Evolutionary conservation across 2,329 filamentous ascomycete genomes (phyloP), one percentile per base, ranked within the genome.

Genomic region (Clonostachys rosea): DNA sequence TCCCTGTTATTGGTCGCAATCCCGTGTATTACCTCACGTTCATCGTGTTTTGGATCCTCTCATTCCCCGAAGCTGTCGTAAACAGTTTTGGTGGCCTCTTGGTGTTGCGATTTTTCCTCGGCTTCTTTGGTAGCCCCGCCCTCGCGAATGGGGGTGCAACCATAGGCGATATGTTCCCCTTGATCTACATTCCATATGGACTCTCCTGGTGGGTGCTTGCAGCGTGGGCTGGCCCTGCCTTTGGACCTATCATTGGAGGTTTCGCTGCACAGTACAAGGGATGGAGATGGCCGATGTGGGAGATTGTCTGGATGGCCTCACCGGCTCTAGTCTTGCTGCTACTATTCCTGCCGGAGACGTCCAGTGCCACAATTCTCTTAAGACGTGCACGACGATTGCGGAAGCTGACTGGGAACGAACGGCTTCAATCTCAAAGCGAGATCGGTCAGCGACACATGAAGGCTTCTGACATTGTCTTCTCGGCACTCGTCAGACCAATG

Each of bases 321-420:
- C 36, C 39, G 5, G 20, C 35, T 13, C 39, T 37, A 24, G 43
- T 81, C 2, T 40, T 74, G 12, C 72, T 84, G 68, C 70, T 81
- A 51, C 53, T 79, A 47, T 69, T 76, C 47, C 68, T 84, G 10
- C 82, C 81, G 0, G 81, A 85, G 61, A 84, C 81, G 0, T 73
- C 64, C 12, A 59, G 71, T 0, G 62, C 68, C 2, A 81, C 72
- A 46, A 78, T 84, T 52, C 70, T 84, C 6, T 67, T 77, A 30
- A 73, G 72, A 20, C 76, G 80, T 14, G 78, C 79, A 2, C 57
- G 62, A 35, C 73, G 79, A 9, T 68, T 84, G 6, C 70, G 81
- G 40, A 75, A 72, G 54, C 61, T 74, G 18, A 81, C 78, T 0
- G 77, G 76, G 12, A 70, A 75, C 48, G 57, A 58, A 18, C 71